Percentiles rank a stretch among this genome's conserved stretches.
phyloP scores from a whole-genome alignment of 2,329 filamentous ascomycete genomes.

The Neonectria faginata region DNA sequence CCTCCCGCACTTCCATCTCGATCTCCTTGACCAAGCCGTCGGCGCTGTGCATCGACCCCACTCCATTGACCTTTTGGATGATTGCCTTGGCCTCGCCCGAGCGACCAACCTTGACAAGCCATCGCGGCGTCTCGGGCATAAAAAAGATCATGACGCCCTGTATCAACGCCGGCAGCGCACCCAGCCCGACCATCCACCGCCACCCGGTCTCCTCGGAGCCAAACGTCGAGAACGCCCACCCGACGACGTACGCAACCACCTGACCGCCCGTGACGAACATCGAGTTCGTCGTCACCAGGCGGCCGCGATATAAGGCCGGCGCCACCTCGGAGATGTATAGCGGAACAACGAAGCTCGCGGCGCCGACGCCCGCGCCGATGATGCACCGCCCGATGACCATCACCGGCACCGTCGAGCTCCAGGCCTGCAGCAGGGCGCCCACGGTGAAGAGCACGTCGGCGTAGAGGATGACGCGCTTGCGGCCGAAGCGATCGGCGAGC shows the following conservation, averaged over 20 bases:
- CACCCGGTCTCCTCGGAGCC: slow-evolving; percentile 71
- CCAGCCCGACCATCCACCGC: slow-evolving; percentile 92
- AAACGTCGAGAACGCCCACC: slow-evolving; percentile 77
- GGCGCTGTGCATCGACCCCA: slow-evolving; percentile 60
- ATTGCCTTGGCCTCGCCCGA: slow-evolving; percentile 72
- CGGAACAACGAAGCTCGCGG: slow-evolving; percentile 84
- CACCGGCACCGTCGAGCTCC: slow-evolving; percentile 64
- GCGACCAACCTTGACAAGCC: slow-evolving; percentile 79
- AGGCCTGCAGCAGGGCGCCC: slow-evolving; percentile 75
- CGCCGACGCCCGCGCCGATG: slow-evolving; percentile 79
- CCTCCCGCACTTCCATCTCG: slow-evolving; percentile 78
- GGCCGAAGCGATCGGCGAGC: slow-evolving; percentile 71
- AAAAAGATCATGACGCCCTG: slow-evolving; percentile 76
- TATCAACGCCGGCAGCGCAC: slow-evolving; percentile 78
- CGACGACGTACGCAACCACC: slow-evolving; percentile 86
- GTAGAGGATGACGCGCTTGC: slow-evolving; percentile 71
- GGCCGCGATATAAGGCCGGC: slow-evolving; percentile 79
- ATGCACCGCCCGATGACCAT: slow-evolving; percentile 78
- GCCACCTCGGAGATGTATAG: slow-evolving; percentile 90
- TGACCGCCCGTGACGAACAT: slow-evolving; percentile 90
- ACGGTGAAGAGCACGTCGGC: slow-evolving; percentile 75
- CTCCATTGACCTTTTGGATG: slow-evolving; percentile 73
- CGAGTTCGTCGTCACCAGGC: slow-evolving; percentile 83
- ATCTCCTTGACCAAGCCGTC: slow-evolving; percentile 75
- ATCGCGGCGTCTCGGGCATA: slow-evolving; percentile 91